Conservation (phyloP, 2,329 filamentous ascomycete genomes). For the Berkeleyomyces basicola region DNA sequence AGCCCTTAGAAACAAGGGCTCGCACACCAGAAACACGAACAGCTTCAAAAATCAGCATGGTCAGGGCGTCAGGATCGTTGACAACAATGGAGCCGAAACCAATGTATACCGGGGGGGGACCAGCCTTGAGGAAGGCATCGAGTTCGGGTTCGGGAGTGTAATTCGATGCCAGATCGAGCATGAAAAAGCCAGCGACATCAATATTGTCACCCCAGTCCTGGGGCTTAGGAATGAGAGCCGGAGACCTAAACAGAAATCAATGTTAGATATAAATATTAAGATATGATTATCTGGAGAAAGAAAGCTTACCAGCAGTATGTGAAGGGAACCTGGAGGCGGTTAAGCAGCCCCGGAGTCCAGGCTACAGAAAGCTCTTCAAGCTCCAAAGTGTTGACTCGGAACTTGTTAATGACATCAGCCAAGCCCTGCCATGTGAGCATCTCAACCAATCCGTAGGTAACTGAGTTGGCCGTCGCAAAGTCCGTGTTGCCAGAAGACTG, state of each 20-base stretch:
- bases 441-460: conserved; percentile 72
- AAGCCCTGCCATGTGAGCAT: conserved; percentile 89
- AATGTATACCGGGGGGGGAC: conserved; percentile 62
- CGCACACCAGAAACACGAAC: conserved; percentile 50
- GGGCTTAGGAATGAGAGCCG: conserved; percentile 61
- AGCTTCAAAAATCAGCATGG: conserved; percentile 55
- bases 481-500: conserved; percentile 55
- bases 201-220: conserved; percentile 59
- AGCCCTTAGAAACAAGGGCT: conserved; percentile 72
- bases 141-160: conserved; percentile 52
- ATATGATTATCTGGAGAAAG: no score
- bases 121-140: conserved; percentile 46
- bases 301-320: conserved; percentile 64
- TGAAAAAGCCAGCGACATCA: conserved; percentile 60
- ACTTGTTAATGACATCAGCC: conserved; percentile 80
- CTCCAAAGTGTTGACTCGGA: conserved; percentile 56
- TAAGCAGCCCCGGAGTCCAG: conserved; percentile 67
- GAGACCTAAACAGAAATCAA: conserved; percentile 32
- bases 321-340: conserved; percentile 59
- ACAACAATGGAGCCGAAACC: conserved; percentile 75
- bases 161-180: conserved; percentile 48
- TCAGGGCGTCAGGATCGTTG: conserved; percentile 56
- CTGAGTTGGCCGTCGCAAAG: conserved; percentile 59
- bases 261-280: neutral
- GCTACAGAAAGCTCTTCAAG: conserved; percentile 64